Percentiles rank a stretch among this genome's conserved stretches.
These are phyloP conservation scores for Apiospora malaysiana DNA, from an alignment of 2,329 filamentous ascomycete genomes.

Conservation along the genomic window DNA sequence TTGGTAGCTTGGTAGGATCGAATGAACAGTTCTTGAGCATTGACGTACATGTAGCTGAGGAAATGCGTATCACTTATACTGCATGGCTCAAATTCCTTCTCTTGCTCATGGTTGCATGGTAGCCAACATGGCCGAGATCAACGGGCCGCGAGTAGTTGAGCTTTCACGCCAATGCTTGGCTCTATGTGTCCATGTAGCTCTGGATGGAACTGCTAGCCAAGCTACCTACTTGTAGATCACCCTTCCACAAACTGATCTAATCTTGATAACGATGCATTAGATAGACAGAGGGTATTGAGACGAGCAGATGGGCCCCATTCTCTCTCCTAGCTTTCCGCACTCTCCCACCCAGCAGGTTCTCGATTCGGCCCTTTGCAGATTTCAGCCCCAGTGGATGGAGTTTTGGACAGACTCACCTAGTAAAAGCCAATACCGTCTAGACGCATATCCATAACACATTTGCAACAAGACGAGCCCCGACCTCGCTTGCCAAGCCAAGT, in stretches of 20 bases:
- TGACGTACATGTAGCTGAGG: background rate
- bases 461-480: conserved; percentile 15
- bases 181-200: background rate
- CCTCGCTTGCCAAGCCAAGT: conserved; percentile 24
- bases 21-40: background rate
- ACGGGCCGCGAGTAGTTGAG: background rate
- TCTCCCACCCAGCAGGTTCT: background rate
- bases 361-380: background rate
- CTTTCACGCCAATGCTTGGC: background rate
- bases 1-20: too few species aligned
- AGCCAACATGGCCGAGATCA: background rate
- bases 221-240: background rate
- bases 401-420: background rate
- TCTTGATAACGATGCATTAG: background rate
- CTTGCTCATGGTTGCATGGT: background rate
- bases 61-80: background rate
- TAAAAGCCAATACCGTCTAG: background rate
- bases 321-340: too few species aligned
- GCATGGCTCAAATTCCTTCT: too few species aligned
- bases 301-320: background rate
- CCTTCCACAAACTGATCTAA: background rate
- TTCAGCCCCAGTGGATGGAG: background rate
- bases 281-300: too few species aligned
- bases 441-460: background rate
- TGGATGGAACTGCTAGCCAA: background rate